Percentiles rank a stretch among this genome's conserved stretches.
Evolutionary conservation across 1,284 basidiomycete genomes (phyloP).

Genomic region (Boletellus deceptivus): DNA sequence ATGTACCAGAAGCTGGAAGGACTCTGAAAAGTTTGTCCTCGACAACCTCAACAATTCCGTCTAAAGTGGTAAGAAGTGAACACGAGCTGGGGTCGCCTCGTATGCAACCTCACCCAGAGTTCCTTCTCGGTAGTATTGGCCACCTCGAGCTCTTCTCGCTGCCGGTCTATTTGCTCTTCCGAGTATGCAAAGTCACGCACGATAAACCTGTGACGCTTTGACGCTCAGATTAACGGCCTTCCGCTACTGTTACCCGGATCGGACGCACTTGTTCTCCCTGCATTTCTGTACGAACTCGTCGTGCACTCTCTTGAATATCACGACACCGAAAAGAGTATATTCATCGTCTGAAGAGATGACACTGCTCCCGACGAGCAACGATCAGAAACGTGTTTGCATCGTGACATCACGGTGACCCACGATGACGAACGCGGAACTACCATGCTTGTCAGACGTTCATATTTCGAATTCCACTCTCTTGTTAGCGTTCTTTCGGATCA

Average conservation of each 20-base stretch:
- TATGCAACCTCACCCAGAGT: slow-evolving; percentile 76
- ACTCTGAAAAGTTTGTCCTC: slow-evolving; percentile 95
- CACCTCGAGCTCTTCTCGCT: slow-evolving; percentile 77
- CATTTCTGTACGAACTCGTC: slow-evolving; percentile 96
- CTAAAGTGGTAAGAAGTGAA: slow-evolving; percentile 41
- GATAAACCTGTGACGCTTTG: slow-evolving; percentile 58
- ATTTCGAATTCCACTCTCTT: slow-evolving; percentile 89
- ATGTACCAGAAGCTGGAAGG: slow-evolving; percentile 93
- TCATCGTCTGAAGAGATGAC: slow-evolving; percentile 84
- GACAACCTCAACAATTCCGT: slow-evolving; percentile 92
- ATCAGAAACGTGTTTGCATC: slow-evolving; percentile 23
- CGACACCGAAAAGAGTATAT: slow-evolving; percentile 83
- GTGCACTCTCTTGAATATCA: slow-evolving; percentile 88
- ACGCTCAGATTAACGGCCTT: slow-evolving; percentile 5
- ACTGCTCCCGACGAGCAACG: slow-evolving; percentile 35
- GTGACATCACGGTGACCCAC: slow-evolving; percentile 45
- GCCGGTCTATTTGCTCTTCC: slow-evolving; percentile 80
- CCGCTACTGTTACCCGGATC: slow-evolving; percentile 14
- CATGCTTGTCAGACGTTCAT: slow-evolving; percentile 88
- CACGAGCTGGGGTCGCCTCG: background rate
- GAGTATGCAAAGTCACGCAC: slow-evolving; percentile 95
- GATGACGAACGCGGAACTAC: slow-evolving; percentile 93
- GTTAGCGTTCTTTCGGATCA: slow-evolving; percentile 59
- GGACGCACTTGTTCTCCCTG: slow-evolving; percentile 84
- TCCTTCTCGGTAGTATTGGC: slow-evolving; percentile 93